Evolutionary conservation across 2,329 filamentous ascomycete species (phyloP), one percentile per base, ranked within the genome.

Genomic region (Lecanicillium sp.): DNA sequence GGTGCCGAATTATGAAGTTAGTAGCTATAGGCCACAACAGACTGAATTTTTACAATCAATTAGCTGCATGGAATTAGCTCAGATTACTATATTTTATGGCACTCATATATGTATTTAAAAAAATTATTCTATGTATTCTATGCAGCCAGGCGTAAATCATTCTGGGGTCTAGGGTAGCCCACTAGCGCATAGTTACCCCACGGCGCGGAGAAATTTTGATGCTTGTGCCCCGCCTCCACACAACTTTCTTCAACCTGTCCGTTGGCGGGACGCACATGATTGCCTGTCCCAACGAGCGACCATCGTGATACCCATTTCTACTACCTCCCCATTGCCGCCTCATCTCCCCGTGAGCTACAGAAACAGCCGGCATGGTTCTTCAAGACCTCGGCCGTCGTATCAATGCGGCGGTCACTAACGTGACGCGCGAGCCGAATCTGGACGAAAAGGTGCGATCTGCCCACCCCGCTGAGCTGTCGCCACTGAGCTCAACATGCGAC

Each of bases 361-460:
- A 37, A 29, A 29, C 29, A 32, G 39, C 41, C 43, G 45, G 56
- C 59, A 98, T 98, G 92, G 92, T 98, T 75, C 84, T 98, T 59
- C 89, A 95, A 80, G 92, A 98, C 77, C 79, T 98, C 44, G 92
- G 92, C 54, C 88, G 90, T 73, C 92, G 92, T 69, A 97, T 98
- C 65, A 97, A 96, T 69, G 79, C 87, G 72, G 92, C 92, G 55
- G 86, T 98, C 68, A 84, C 81, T 47, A 90, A 96, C 68, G 75
- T 97, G 55, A 95, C 90, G 44, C 77, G 90, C 56, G 87, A 92
- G 42, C 85, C 81, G 49, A 96, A 94, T 57, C 79, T 97, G 52
- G 90, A 97, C 59, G 92, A 98, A 69, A 97, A 97, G 82, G 87
- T 84, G 58, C 49, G 60, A 39, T 33, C 9, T 14, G 20, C 20